Base-by-base conservation (phyloP, 768 basidiomycete species). In the Calocybe cyanea region DNA sequence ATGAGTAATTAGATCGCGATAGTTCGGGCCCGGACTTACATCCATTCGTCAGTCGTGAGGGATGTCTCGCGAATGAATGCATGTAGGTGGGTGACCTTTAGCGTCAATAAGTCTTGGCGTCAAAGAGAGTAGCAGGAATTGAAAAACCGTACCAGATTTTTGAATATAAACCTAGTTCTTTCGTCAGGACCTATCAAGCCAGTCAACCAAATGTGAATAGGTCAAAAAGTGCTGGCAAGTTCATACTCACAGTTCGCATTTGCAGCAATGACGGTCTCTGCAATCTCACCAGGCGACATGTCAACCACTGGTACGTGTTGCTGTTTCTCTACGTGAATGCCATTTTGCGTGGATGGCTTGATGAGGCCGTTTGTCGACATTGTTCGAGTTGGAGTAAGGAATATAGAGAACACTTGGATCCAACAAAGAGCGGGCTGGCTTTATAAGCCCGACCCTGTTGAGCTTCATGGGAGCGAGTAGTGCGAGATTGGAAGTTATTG, bases 1-100 rank as follows among this genome's bases (percentile, higher is more conserved):
- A 15, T 32, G 6, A 23, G 24, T 11, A 10, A 15, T n/a, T n/a
- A n/a, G n/a, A n/a, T n/a, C n/a, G n/a, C n/a, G n/a, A n/a, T n/a
- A n/a, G n/a, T n/a, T n/a, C n/a, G n/a, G n/a, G n/a, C 7, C 36
- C 7, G 7, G 14, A 21, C 70, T 13, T 53, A 74, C 84, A 83
- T 83, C 91, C 91, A 93, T 69, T 93, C 91, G 2, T 91, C 85
- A 1, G 81, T 85, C 14, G 89, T 88, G 41, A 92, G 63, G 46
- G 78, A 74, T 1, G 86, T 85, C 62, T 91, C 89, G 35, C 70
- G 72, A 18, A 88, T 69, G 52, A 89, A 88, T 31, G 79, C 75
- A 58, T 92, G 90, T 7, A 92, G 50, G 58, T 92, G 87, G 21
- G 69, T 73, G 43, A 85, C 59, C 64, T 89, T 35, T n/a, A 66